phyloP scores from a whole-genome alignment of 2,329 filamentous ascomycete species.

The Neobulgaria alba region DNA sequence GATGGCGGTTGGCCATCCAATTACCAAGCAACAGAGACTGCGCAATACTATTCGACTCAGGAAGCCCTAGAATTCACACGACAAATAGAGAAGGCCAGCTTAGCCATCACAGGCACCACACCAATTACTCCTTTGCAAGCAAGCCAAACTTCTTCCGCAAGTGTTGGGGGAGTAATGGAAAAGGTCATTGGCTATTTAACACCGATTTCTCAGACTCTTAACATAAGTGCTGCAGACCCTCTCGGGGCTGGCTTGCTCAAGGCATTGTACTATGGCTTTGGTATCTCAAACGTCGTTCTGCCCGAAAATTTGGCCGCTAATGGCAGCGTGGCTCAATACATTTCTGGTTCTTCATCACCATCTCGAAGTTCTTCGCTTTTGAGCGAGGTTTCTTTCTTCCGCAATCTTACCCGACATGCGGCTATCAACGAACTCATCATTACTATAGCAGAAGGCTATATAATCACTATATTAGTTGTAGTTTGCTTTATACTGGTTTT shows the following conservation, averaged over 20 bases:
- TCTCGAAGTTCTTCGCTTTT: constrained; percentile 38
- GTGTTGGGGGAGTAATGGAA: constrained; percentile 31
- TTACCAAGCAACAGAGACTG: constrained; percentile 7
- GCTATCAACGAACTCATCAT: constrained; percentile 71
- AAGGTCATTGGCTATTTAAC: constrained; percentile 27
- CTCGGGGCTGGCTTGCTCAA: constrained; percentile 21
- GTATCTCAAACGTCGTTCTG: constrained; percentile 9
- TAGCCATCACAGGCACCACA: constrained; percentile 24
- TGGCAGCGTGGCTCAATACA: constrained; percentile 7
- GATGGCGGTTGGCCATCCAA: constrained; percentile 27
- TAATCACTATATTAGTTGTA: constrained; percentile 87
- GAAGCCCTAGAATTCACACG: constrained; percentile 18
- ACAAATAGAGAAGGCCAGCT: constrained; percentile 19
- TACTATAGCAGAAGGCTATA: constrained; percentile 80
- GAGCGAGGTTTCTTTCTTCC: constrained; percentile 48
- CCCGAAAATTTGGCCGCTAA: constrained; percentile 9
- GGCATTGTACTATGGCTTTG: constrained; percentile 22
- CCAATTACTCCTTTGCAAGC: constrained; percentile 23
- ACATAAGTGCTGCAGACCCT: constrained; percentile 22
- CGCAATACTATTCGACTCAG: constrained; percentile 12
- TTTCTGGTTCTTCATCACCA: constrained; percentile 3
- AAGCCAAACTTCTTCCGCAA: constrained; percentile 31
- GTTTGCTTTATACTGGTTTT: constrained; percentile 96
- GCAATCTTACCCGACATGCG: constrained; percentile 58
- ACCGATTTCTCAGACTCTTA: constrained; percentile 21